Evolutionary conservation across 495 filamentous ascomycete genomes (phyloP).

Genomic region (Neurospora tetrasperma): DNA sequence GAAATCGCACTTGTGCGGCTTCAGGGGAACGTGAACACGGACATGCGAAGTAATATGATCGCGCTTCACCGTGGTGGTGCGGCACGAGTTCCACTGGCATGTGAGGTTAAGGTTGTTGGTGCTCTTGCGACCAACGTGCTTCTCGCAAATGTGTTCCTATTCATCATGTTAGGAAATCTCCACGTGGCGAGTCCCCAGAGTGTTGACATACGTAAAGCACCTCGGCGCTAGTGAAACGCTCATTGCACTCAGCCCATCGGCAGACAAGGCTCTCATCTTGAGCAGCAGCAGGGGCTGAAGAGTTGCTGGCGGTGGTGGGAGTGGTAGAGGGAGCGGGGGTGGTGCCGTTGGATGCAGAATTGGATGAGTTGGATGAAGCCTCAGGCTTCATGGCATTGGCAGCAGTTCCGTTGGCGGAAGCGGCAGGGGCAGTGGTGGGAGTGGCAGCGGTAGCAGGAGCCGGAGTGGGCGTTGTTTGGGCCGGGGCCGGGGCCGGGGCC

Average conservation of each 20-base stretch:
- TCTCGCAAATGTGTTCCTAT: conserved; percentile 97
- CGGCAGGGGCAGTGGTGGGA: background rate
- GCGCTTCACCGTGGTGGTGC: conserved; percentile 94
- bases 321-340: conserved; percentile 35
- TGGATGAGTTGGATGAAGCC: conserved; percentile 13
- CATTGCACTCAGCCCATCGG: conserved; percentile 78
- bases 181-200: background rate
- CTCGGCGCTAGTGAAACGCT: conserved; percentile 71
- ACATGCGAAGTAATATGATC: conserved; percentile 99
- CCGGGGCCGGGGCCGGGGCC: conserved; percentile 2
- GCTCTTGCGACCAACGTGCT: conserved; percentile 95
- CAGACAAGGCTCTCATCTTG: conserved; percentile 60
- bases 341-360: conserved; percentile 29
- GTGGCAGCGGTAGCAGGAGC: background rate
- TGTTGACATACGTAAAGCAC: conserved; percentile 70
- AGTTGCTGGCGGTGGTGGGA: conserved; percentile 22
- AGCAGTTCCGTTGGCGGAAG: background rate
- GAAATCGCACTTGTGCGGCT: conserved; percentile 97
- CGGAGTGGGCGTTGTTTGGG: background rate
- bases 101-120: conserved; percentile 98
- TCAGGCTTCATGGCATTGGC: conserved; percentile 3
- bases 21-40: conserved; percentile 92
- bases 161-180: background rate
- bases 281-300: conserved; percentile 25
- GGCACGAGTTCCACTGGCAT: conserved; percentile 94